phyloP scores from a whole-genome alignment of 1,284 basidiomycete species.

The Meripilus lineatus region DNA sequence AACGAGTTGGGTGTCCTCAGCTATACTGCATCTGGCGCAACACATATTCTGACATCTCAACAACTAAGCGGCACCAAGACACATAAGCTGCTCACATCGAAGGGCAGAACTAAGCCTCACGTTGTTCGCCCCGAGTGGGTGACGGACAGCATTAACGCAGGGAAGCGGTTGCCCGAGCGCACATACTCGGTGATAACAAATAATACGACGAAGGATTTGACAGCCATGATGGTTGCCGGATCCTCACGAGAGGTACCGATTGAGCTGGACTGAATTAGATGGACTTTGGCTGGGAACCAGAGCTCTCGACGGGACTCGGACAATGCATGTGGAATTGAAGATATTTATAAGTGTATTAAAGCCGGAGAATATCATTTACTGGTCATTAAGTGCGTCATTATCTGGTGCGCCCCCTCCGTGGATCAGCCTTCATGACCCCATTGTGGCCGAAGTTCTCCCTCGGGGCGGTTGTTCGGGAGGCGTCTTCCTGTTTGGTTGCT shows the following conservation, averaged over 20 bases:
- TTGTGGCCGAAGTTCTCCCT: no score
- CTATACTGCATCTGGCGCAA: constrained; percentile 50
- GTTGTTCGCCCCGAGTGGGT: constrained; percentile 74
- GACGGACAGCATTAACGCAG: constrained; percentile 53
- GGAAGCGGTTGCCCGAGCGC: constrained; percentile 52
- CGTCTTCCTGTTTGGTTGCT: no score
- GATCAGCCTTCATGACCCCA: no score
- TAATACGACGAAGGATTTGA: not conserved
- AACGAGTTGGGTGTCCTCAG: constrained; percentile 26
- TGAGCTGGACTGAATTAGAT: constrained; percentile 2
- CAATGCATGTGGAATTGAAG: not conserved
- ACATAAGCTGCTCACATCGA: constrained; percentile 50
- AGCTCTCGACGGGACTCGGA: not conserved
- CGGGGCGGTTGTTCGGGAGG: no score
- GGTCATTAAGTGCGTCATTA: no score
- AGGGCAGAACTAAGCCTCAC: constrained; percentile 39
- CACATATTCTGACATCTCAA: constrained; percentile 69
- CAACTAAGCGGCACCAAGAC: constrained; percentile 61
- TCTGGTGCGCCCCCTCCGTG: no score
- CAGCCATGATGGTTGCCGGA: not conserved
- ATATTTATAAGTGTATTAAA: no score
- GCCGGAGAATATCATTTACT: no score
- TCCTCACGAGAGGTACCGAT: constrained; percentile 1
- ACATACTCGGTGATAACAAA: constrained; percentile 45
- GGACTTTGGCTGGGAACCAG: not conserved